phyloP scores from a whole-genome alignment of 768 basidiomycete species.

The Mrakia blollopis region DNA sequence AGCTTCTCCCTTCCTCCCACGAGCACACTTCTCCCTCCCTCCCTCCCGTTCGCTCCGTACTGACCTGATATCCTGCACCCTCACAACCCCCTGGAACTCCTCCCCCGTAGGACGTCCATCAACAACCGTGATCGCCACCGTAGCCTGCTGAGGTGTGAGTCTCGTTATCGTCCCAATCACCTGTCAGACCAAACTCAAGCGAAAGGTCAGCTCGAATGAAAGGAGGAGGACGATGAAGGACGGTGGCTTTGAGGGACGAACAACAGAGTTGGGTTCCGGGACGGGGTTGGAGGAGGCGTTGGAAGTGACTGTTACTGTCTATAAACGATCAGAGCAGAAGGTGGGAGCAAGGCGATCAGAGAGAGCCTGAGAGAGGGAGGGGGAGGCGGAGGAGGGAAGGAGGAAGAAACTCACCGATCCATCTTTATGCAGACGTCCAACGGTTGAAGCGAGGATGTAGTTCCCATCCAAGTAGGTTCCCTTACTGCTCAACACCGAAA shows the following conservation, averaged over 20 bases:
- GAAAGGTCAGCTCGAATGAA: background rate
- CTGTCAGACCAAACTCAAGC: background rate
- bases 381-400: too few relatives aligned
- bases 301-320: conserved; percentile 20
- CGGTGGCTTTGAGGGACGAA: background rate
- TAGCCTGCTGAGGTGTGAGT: conserved; percentile 75
- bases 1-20: background rate
- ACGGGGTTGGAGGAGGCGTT: conserved; percentile 18
- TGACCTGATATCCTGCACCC: conserved; percentile 71
- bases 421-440: conserved; percentile 26
- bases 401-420: conserved; percentile 18
- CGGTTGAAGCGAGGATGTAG: conserved; percentile 5
- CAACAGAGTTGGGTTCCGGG: conserved; percentile 30
- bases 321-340: background rate
- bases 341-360: background rate
- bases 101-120: conserved; percentile 79
- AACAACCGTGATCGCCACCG: conserved; percentile 76
- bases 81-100: conserved; percentile 83
- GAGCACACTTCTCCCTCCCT: too few relatives aligned
- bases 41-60: background rate
- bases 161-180: conserved; percentile 78
- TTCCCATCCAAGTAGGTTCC: conserved; percentile 17
- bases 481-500: background rate
- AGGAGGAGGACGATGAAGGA: background rate
- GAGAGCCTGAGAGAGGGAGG: background rate